Conservation (phyloP, 2,329 filamentous ascomycete genomes). For the Paramyrothecium roridum region DNA sequence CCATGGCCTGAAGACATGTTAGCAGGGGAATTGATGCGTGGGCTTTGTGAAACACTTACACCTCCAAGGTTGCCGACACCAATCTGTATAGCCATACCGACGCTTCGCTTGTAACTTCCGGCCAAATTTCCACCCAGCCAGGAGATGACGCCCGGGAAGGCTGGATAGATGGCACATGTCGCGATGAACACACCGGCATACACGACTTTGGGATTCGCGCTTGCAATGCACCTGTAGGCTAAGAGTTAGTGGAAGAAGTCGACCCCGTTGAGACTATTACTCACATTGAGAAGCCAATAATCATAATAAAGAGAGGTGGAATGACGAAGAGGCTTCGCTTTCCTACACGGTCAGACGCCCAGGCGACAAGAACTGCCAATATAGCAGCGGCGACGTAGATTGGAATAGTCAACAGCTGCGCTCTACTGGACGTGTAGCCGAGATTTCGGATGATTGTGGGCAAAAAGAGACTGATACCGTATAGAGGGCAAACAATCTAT, state of each 20-base stretch:
- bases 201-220: conserved; percentile 53
- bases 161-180: conserved; percentile 76
- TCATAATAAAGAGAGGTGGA: conserved; percentile 47
- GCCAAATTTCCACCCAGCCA: conserved; percentile 81
- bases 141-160: conserved; percentile 72
- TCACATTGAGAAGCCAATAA: conserved; percentile 55
- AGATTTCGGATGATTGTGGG: conserved; percentile 62
- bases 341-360: conserved; percentile 50
- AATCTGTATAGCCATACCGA: conserved; percentile 64
- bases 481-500: conserved; percentile 50
- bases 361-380: conserved; percentile 50
- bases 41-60: conserved; percentile 21
- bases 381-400: conserved; percentile 62
- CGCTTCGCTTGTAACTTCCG: conserved; percentile 59
- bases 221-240: conserved; percentile 53
- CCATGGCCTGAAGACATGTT: conserved; percentile 51
- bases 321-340: conserved; percentile 56
- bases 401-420: conserved; percentile 64
- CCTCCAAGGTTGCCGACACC: conserved; percentile 57
- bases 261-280: conserved; percentile 6
- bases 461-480: conserved; percentile 57
- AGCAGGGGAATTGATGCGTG: not conserved
- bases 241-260: not conserved
- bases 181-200: conserved; percentile 78
- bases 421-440: conserved; percentile 53